Conservation (phyloP, 108 stramenopile species). For the Schizochytrium sp. region DNA sequence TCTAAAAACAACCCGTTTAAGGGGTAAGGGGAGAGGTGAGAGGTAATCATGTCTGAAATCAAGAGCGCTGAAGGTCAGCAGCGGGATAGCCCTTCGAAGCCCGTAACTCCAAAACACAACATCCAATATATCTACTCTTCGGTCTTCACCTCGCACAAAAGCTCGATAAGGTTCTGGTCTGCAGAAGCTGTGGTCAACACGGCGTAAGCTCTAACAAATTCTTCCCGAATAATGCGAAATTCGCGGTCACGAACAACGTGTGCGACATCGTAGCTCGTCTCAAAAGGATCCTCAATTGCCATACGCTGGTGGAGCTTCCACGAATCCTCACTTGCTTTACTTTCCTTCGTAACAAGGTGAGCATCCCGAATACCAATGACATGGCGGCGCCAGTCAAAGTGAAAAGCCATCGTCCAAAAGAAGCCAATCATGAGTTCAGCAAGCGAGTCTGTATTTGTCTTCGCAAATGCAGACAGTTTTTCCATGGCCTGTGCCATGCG, state of each 20-base stretch:
- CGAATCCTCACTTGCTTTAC: constrained; percentile 61
- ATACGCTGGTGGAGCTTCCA: constrained; percentile 65
- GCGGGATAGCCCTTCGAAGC: no score
- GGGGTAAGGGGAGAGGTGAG: no score
- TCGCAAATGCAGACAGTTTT: background rate
- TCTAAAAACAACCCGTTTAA: no score
- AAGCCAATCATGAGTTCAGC: constrained; percentile 89
- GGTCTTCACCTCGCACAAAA: background rate
- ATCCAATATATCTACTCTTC: background rate
- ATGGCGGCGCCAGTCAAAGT: constrained; percentile 88
- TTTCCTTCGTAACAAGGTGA: constrained; percentile 62
- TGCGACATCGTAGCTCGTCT: constrained; percentile 98
- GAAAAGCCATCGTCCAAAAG: constrained; percentile 88
- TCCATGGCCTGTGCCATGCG: background rate
- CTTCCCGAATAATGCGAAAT: constrained; percentile 82
- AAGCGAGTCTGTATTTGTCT: constrained; percentile 63
- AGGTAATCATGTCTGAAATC: no score
- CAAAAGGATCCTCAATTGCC: constrained; percentile 99
- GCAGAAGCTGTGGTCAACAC: background rate
- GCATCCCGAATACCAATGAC: constrained; percentile 83
- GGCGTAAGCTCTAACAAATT: constrained; percentile 87
- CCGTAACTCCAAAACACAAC: background rate
- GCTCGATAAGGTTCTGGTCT: background rate
- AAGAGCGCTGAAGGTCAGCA: no score
- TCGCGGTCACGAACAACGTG: constrained; percentile 92